phyloP scores from a whole-genome alignment of 805 yeast genomes.

The Suhomyces canberraensis region DNA sequence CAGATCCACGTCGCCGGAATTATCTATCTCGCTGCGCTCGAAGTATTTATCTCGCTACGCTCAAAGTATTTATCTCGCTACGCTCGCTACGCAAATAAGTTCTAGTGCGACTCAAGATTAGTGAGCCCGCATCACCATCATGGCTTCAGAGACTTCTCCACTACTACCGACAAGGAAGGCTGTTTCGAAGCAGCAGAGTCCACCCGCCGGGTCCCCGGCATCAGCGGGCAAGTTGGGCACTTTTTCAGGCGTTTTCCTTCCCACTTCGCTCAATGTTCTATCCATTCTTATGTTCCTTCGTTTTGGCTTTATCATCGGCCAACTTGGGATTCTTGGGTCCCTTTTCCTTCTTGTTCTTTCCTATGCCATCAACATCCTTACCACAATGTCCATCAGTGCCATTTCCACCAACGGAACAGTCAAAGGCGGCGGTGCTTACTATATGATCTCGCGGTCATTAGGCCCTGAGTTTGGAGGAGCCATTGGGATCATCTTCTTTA shows the following conservation, averaged over 20 bases:
- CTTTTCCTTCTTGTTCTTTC: conserved; percentile 64
- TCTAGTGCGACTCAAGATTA: too few species aligned
- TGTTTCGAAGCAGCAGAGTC: too few species aligned
- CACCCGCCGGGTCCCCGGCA: too few species aligned
- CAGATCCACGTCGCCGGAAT: too few species aligned
- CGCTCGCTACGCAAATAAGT: too few species aligned
- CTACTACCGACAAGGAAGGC: too few species aligned
- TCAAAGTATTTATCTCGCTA: too few species aligned
- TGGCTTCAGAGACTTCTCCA: too few species aligned
- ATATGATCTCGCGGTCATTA: conserved; percentile 90
- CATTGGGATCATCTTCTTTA: conserved; percentile 88
- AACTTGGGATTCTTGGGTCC: conserved; percentile 85
- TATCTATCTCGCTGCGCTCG: too few species aligned
- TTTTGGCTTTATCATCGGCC: conserved; percentile 94
- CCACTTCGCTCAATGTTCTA: conserved; percentile 87
- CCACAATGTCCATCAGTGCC: conserved; percentile 89
- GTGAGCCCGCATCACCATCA: too few species aligned
- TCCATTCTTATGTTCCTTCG: conserved; percentile 93
- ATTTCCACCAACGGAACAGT: conserved; percentile 97
- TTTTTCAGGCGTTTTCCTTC: conserved; percentile 86
- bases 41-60: too few species aligned
- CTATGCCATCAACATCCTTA: conserved; percentile 75
- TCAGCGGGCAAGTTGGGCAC: conserved; percentile 62
- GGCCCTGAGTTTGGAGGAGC: conserved; percentile 99
- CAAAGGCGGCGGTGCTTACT: conserved; percentile 97